phyloP scores from a whole-genome alignment of 768 basidiomycete species.

The Clathrus columnatus region DNA sequence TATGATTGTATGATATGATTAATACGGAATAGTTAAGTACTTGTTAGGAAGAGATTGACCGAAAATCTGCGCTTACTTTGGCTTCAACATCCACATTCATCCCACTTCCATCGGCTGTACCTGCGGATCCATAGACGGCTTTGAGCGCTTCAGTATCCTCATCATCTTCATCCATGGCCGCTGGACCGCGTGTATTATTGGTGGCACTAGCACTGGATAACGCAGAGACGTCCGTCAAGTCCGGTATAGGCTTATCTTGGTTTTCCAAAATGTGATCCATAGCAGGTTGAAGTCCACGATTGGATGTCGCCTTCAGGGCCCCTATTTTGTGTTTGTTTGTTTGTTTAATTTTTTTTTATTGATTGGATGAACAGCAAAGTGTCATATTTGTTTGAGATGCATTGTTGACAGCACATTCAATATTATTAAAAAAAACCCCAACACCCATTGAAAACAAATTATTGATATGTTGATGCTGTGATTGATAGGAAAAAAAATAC shows the following conservation, averaged over 20 bases:
- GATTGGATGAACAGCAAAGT: too few species aligned
- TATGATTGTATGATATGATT: background rate
- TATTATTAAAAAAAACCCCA: too few species aligned
- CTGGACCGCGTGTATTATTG: conserved; percentile 13
- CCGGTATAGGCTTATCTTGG: conserved; percentile 66
- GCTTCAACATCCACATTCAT: conserved; percentile 49
- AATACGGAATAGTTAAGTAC: background rate
- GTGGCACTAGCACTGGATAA: conserved; percentile 24
- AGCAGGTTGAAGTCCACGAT: conserved; percentile 79
- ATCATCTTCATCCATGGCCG: conserved; percentile 46
- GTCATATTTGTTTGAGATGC: too few species aligned
- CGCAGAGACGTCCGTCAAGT: conserved; percentile 35
- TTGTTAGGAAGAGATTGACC: background rate
- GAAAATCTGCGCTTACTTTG: conserved; percentile 37
- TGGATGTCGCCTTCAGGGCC: conserved; percentile 79
- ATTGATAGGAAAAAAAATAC: background rate
- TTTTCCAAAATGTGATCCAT: conserved; percentile 87
- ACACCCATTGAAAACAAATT: background rate
- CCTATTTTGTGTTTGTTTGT: conserved; percentile 54
- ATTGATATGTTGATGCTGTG: background rate
- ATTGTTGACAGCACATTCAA: too few species aligned
- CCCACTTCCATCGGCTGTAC: conserved; percentile 8
- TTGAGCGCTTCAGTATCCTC: conserved; percentile 52
- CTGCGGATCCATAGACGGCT: conserved; percentile 31
- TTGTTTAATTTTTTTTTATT: too few species aligned